Evolutionary conservation across 345 rosid species (phyloP), one percentile per base, ranked within the genome.

Genomic region (Populus ilicifolia): DNA sequence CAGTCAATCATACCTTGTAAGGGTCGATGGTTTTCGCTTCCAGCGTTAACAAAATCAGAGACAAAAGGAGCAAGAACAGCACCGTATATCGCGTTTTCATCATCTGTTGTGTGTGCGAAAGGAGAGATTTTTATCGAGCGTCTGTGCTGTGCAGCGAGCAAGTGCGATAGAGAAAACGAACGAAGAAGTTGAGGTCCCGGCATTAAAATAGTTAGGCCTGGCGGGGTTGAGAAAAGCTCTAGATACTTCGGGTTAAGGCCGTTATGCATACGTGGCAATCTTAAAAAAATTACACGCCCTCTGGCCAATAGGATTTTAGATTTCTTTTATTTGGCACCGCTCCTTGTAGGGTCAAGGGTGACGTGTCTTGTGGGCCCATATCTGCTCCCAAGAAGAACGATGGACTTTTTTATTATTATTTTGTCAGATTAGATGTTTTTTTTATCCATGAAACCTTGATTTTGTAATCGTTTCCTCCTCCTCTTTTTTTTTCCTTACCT

Each of bases 1-100:
- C 20, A 30, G 21, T 52, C 30, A 21, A 61, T 1, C 35, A 50
- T 73, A 94, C 98, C 97, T 92, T 89, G 81, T 94, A 94, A 11
- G 91, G 94, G 83, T 94, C 98, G 62, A 63, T n/a, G 66, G 71
- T 79, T 84, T 86, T 92, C 62, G 94, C 90, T 30, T 77, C 88
- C 4, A 52, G 39, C 30, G 14, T 70, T 35, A 80, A 62, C 72
- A 86, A 33, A 76, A 87, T 73, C 8, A 88, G 61, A 69, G 84
- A 78, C 21, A 85, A 84, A 44, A 89, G 67, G 20, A 82, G 48
- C 21, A 82, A 68, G 13, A 81, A 29, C 5, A 72, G 33, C n/a
- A 87, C 27, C 48, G 76, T 61, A 71, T 78, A 64, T 6, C 80
- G 80, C 56, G 65, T 29, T 36, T 75, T 85, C 92, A 78, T 85